phyloP scores from a whole-genome alignment of 202 grass and related monocot genomes.

The Schoenoplectus triqueter region DNA sequence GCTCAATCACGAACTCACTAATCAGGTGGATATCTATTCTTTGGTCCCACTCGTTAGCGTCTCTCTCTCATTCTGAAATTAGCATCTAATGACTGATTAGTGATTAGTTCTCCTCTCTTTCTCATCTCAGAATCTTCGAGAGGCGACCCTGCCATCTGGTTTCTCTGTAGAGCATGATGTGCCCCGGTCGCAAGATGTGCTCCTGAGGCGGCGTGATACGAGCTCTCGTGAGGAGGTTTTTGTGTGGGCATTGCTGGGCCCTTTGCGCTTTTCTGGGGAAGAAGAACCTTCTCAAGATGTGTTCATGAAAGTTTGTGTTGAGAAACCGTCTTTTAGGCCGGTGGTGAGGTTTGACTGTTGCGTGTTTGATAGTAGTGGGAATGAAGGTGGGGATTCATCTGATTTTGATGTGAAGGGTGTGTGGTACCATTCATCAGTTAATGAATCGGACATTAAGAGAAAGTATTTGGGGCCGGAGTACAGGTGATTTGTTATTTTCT shows the following conservation, averaged over 20 bases:
- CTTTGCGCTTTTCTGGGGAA: conserved; percentile 44
- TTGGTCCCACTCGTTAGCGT: conserved; percentile 22
- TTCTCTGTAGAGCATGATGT: conserved; percentile 55
- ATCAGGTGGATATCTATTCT: background rate
- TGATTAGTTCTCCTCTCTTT: background rate
- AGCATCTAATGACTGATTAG: background rate
- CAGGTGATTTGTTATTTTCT: conserved; percentile 44
- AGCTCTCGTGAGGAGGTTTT: conserved; percentile 51
- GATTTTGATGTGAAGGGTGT: conserved; percentile 46
- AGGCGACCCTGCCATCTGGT: conserved; percentile 9
- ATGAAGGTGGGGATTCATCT: conserved; percentile 7
- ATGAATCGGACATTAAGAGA: conserved; percentile 27
- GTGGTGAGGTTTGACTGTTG: conserved; percentile 75
- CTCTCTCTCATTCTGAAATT: conserved; percentile 1
- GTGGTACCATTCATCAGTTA: conserved; percentile 52
- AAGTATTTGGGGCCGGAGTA: conserved; percentile 53
- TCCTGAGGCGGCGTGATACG: conserved; percentile 44
- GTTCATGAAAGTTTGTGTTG: conserved; percentile 73
- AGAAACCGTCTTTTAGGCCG: conserved; percentile 46
- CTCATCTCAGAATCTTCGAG: conserved; percentile 35
- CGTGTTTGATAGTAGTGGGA: conserved; percentile 4
- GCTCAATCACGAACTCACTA: conserved; percentile 62
- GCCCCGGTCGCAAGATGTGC: conserved; percentile 50
- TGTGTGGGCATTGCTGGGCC: conserved; percentile 69
- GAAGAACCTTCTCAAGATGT: conserved; percentile 42